phyloP scores from a whole-genome alignment of 1,284 basidiomycete genomes.

The Cutaneotrichosporon sp. region DNA sequence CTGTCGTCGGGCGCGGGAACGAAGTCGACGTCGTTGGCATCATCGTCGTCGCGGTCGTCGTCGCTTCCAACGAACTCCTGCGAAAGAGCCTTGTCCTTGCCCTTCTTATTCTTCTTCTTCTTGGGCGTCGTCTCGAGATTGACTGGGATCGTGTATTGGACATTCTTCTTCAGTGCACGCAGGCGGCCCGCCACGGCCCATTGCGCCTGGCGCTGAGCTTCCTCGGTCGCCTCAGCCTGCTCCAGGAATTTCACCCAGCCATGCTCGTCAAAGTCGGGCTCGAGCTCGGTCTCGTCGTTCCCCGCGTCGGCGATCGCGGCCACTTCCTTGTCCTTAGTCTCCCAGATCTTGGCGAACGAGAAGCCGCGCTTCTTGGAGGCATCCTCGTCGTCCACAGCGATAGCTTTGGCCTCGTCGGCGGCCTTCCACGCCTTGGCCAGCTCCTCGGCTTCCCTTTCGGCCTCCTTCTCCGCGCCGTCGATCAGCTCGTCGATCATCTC shows the following conservation, averaged over 20 bases:
- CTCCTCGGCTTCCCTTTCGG: constrained; percentile 59
- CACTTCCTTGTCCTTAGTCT: constrained; percentile 64
- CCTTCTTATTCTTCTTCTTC: constrained; percentile 6
- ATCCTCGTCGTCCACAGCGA: constrained; percentile 14
- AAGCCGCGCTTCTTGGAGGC: constrained; percentile 53
- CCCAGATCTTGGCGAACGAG: constrained; percentile 82
- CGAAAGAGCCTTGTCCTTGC: constrained; percentile 6
- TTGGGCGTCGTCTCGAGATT: neutral
- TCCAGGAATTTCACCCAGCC: constrained; percentile 60
- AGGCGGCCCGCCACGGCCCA: neutral
- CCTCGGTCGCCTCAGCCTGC: neutral
- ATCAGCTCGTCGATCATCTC: constrained; percentile 75
- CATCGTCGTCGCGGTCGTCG: neutral
- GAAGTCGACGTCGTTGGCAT: neutral
- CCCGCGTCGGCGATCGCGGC: constrained; percentile 63
- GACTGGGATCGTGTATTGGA: constrained; percentile 2
- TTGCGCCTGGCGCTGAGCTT: neutral
- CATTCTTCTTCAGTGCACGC: constrained; percentile 3
- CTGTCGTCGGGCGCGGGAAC: neutral
- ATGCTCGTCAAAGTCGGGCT: constrained; percentile 54
- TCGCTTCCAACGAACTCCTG: neutral
- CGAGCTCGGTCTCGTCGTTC: constrained; percentile 49
- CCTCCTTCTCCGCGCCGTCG: constrained; percentile 71
- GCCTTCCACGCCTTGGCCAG: constrained; percentile 47
- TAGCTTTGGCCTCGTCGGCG: constrained; percentile 33